phyloP scores from a whole-genome alignment of 2,329 filamentous ascomycete species.

The Nemania sp. region DNA sequence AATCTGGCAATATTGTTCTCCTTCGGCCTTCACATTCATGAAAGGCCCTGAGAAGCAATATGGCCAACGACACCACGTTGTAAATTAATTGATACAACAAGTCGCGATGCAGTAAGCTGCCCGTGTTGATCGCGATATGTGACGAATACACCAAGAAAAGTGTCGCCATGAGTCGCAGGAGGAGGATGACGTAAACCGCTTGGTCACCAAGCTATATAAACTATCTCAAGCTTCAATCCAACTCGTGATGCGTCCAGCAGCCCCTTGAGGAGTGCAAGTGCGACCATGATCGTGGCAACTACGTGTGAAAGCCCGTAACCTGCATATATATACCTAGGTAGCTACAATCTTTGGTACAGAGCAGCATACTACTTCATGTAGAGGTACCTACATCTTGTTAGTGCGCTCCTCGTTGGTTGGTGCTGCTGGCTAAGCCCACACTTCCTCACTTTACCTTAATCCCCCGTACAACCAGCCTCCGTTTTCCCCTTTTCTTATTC shows the following conservation, averaged over 20 bases:
- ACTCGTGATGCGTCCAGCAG: neutral
- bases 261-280: too few species aligned
- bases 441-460: too few species aligned
- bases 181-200: neutral
- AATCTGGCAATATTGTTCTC: constrained; percentile 26
- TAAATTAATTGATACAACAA: constrained; percentile 34
- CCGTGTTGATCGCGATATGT: constrained; percentile 2
- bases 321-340: too few species aligned
- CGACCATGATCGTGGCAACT: too few species aligned
- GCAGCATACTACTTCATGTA: too few species aligned
- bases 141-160: constrained; percentile 5
- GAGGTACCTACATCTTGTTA: too few species aligned
- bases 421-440: too few species aligned
- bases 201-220: neutral
- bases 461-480: too few species aligned
- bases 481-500: too few species aligned
- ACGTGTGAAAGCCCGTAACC: too few species aligned
- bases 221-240: neutral
- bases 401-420: too few species aligned
- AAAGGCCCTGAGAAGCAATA: constrained; percentile 23
- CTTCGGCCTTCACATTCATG: constrained; percentile 20
- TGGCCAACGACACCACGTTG: constrained; percentile 31
- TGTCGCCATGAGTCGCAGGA: neutral
- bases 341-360: too few species aligned
- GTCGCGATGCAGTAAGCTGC: constrained; percentile 15